phyloP scores from a whole-genome alignment of 1,284 basidiomycete genomes.

The Xanthoconium separans region DNA sequence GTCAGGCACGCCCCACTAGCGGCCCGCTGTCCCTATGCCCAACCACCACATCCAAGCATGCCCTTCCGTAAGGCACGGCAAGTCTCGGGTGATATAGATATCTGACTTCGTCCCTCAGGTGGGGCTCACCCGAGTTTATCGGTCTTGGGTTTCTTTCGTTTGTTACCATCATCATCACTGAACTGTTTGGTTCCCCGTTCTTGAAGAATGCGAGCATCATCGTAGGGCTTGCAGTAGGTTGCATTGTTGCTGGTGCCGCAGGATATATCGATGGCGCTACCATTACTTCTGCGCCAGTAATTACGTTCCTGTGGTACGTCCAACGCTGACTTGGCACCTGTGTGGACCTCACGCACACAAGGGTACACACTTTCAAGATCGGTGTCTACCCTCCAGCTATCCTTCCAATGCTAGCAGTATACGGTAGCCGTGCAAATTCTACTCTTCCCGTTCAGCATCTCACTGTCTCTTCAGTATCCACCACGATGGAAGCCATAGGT shows the following conservation, averaged over 20 bases:
- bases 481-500: conserved; percentile 83
- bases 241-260: conserved; percentile 73
- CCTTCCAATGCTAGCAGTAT: conserved; percentile 81
- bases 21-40: conserved; percentile 74
- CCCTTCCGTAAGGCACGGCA: conserved; percentile 34
- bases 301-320: conserved; percentile 74
- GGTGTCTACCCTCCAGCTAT: conserved; percentile 80
- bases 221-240: conserved; percentile 72
- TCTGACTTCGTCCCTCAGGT: conserved; percentile 36
- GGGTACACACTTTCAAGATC: conserved; percentile 80
- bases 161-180: conserved; percentile 71
- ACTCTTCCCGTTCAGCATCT: not conserved
- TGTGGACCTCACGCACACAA: conserved; percentile 23
- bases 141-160: conserved; percentile 86
- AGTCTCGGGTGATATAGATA: no score
- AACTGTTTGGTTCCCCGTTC: conserved; percentile 81
- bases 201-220: conserved; percentile 78
- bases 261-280: conserved; percentile 70
- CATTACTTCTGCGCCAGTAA: conserved; percentile 64
- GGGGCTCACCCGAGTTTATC: conserved; percentile 81
- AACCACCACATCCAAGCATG: conserved; percentile 60
- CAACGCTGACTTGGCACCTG: not conserved
- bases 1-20: conserved; percentile 53
- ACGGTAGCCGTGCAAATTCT: conserved; percentile 43
- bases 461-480: conserved; percentile 48